Evolutionary conservation across 257 asterid species (phyloP), one percentile per base, ranked within the genome.

Genomic region (Primulina eburnea): DNA sequence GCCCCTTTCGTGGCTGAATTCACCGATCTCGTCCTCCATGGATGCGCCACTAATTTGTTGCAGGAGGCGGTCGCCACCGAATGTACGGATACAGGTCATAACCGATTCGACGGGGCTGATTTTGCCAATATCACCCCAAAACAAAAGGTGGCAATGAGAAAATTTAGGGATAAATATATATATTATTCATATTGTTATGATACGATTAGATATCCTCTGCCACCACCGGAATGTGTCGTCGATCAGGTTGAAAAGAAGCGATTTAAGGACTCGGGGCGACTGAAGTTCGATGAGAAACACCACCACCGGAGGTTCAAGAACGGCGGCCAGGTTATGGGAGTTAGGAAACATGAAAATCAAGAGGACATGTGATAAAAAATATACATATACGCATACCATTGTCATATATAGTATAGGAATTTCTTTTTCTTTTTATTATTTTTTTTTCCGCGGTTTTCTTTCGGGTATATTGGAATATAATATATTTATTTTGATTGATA

Each of bases 1-100:
- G 92, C 97, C 66, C 98, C 98, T 20, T 92, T 92, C 58, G 80
- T 89, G 20, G 93, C 93, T 1, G 86, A 92, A 67, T 92, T 92
- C 67, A 84, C 88, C 34, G 96, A 90, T 71, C 84, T 90, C 21
- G 73, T 85, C 74, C 89, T 92, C 76, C 90, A 81, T 16, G 98
- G 98, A 7, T 92, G 98, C 69, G 60, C 83, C 4, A 62, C 78
- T 20, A 89, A 90, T 66, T 88, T 91, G 1, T 62, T 92, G 4
- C 88, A 92, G 57, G 86, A 87, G 80, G 87, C 87, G 35, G 70
- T 82, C 52, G 78, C 64, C 62, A 14, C 68, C 37, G 38, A 61
- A 12, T 84, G 90, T 28, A 64, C 58, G 16, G 75, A 69, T 14
- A 62, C 34, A 7, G 79, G 82, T 11, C 12, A 43, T 2, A 68